Conservation (phyloP, 306 rosid species). For the Fagus sylvatica region DNA sequence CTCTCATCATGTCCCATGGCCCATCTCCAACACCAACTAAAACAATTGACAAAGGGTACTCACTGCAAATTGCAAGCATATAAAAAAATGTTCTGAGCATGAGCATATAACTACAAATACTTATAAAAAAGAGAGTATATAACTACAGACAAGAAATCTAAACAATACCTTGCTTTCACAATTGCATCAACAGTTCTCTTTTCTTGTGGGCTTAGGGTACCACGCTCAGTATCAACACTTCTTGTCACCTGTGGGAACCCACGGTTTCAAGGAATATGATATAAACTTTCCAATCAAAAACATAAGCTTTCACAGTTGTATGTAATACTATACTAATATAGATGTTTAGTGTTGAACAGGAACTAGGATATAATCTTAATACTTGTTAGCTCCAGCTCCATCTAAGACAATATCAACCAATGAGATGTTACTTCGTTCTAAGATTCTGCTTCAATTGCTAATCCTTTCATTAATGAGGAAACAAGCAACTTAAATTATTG, state of each 20-base stretch:
- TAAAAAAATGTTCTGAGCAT: conserved; percentile 7
- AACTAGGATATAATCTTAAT: background rate
- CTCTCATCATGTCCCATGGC: conserved; percentile 97
- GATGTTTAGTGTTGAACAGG: background rate
- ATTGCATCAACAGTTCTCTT: conserved; percentile 86
- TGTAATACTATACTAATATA: background rate
- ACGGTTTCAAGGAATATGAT: conserved; percentile 20
- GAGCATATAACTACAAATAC: background rate
- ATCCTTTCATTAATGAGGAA: background rate
- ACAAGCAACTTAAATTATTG: background rate
- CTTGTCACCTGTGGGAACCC: conserved; percentile 72
- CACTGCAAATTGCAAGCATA: conserved; percentile 42
- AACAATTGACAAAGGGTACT: conserved; percentile 80
- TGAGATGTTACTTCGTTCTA: background rate
- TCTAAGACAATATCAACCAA: background rate
- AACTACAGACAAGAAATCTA: conserved; percentile 10
- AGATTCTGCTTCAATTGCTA: background rate
- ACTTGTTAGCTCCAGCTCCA: background rate
- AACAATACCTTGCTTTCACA: conserved; percentile 82
- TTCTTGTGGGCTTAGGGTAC: conserved; percentile 90
- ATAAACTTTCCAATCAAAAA: background rate
- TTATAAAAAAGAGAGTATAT: no score
- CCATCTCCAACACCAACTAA: conserved; percentile 98
- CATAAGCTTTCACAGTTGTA: background rate
- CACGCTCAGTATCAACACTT: conserved; percentile 76